A percentile compares a stretch with the other conserved stretches of the same genome.
phyloP scores from a whole-genome alignment of 139 green algal species.

The Chlorella sp. region DNA sequence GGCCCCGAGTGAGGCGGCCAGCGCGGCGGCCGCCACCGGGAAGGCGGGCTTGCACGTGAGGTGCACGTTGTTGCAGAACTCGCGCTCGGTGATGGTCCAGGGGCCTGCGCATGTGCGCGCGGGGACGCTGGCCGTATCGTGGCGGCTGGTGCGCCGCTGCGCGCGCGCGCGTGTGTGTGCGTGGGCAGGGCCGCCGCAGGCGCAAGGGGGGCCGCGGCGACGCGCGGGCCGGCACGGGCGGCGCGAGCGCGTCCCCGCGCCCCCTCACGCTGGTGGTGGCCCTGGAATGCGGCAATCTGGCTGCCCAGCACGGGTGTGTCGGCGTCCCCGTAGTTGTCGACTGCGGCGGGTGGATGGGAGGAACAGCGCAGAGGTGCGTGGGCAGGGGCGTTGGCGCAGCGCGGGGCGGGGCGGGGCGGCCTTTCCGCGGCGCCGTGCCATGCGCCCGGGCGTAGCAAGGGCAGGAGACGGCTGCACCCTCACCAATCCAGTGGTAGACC shows the following conservation, averaged over 20 bases:
- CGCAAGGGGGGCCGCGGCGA: no score
- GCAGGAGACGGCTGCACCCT: no score
- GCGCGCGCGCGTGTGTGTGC: no score
- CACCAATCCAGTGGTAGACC: constrained; percentile 33
- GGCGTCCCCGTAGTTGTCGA: constrained; percentile 95
- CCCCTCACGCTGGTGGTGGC: constrained; percentile 91
- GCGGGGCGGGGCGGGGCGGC: no score
- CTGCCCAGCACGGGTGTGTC: constrained; percentile 89
- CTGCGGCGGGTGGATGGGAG: background rate
- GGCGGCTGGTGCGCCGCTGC: no score
- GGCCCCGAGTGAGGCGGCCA: constrained; percentile 36
- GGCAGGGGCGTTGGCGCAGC: no score
- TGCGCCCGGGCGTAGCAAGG: no score
- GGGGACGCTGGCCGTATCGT: no score
- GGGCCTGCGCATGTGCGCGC: no score
- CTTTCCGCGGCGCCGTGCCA: no score
- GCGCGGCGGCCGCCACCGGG: constrained; percentile 13
- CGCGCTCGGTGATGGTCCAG: constrained; percentile 97
- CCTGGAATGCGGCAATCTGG: constrained; percentile 95
- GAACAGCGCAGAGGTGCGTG: background rate
- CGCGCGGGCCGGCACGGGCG: no score
- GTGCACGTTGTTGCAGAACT: constrained; percentile 97
- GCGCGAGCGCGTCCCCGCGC: background rate
- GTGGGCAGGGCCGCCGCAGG: background rate
- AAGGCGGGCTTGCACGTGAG: constrained; percentile 37